A percentile compares a stretch with the other conserved stretches of the same genome.
phyloP scores from a whole-genome alignment of 768 basidiomycete species.

The Rhizopogon vesiculosus region DNA sequence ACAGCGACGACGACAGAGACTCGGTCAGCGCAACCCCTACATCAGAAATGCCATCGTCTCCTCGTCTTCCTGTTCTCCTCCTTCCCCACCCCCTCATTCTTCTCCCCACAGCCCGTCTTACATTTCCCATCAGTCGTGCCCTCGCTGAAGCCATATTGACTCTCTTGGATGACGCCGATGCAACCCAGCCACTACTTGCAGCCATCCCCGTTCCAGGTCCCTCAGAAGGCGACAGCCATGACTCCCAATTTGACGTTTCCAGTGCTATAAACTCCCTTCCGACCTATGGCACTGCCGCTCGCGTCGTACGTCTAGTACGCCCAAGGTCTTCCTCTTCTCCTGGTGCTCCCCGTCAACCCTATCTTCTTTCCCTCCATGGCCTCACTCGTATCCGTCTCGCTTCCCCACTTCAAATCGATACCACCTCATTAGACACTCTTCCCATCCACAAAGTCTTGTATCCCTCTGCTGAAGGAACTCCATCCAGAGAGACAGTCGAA shows the following conservation, averaged over 20 bases:
- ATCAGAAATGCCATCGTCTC: slow-evolving; percentile 12
- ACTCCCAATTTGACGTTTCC: slow-evolving; percentile 8
- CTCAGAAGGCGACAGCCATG: slow-evolving; percentile 11
- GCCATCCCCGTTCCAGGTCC: slow-evolving; percentile 48
- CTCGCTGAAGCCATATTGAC: slow-evolving; percentile 63
- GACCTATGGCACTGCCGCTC: slow-evolving; percentile 66
- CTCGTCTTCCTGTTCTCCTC: slow-evolving; percentile 62
- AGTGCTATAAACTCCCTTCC: slow-evolving; percentile 22
- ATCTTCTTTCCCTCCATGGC: slow-evolving; percentile 69
- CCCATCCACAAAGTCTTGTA: slow-evolving; percentile 43
- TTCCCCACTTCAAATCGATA: slow-evolving; percentile 27
- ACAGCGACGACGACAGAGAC: too few species aligned
- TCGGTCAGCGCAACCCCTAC: too few species aligned
- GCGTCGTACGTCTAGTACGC: slow-evolving; percentile 64
- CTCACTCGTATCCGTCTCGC: slow-evolving; percentile 60
- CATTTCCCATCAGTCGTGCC: slow-evolving; percentile 56
- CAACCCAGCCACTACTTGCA: slow-evolving; percentile 59
- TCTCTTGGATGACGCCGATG: slow-evolving; percentile 64
- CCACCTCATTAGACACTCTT: slow-evolving; percentile 26
- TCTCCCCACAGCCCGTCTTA: slow-evolving; percentile 66
- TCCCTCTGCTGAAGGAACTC: slow-evolving; percentile 34
- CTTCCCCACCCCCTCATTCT: slow-evolving; percentile 71
- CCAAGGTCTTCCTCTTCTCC: slow-evolving; percentile 40
- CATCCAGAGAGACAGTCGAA: slow-evolving; percentile 50
- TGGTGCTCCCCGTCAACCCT: slow-evolving; percentile 43